Evolutionary conservation across 2,329 filamentous ascomycete genomes (phyloP).

Genomic region (Eutypa lata): DNA sequence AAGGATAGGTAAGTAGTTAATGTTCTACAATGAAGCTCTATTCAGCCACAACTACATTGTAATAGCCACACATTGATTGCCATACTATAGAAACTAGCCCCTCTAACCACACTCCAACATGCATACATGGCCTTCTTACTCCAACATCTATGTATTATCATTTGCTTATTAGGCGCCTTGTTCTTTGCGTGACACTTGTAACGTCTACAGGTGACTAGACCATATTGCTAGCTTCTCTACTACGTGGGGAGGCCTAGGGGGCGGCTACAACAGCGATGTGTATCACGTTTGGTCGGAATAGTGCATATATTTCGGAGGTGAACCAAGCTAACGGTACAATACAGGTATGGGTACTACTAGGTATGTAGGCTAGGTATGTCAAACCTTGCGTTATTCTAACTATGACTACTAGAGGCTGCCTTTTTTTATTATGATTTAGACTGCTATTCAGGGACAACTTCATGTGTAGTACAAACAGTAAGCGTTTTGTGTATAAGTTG

Average conservation of each 20-base stretch:
- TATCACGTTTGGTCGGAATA: neutral
- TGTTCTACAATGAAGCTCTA: too few species aligned
- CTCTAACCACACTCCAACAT: too few species aligned
- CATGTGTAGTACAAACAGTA: too few species aligned
- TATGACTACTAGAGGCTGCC: neutral
- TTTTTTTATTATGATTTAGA: neutral
- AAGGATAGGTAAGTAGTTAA: too few species aligned
- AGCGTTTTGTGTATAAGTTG: too few species aligned
- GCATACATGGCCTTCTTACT: too few species aligned
- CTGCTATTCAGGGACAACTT: neutral
- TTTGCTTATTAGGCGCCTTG: too few species aligned
- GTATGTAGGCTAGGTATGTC: neutral
- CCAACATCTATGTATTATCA: too few species aligned
- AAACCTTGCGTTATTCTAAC: neutral
- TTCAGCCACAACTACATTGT: too few species aligned
- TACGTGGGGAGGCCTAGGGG: neutral
- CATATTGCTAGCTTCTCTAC: neutral
- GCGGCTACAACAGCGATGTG: neutral
- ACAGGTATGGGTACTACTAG: neutral
- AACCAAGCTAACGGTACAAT: neutral
- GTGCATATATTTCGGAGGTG: neutral
- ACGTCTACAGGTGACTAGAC: neutral
- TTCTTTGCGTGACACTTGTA: too few species aligned
- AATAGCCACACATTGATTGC: too few species aligned
- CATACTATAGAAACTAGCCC: too few species aligned